phyloP scores from a whole-genome alignment of 176 grass and related monocot genomes.

The Cocos nucifera region DNA sequence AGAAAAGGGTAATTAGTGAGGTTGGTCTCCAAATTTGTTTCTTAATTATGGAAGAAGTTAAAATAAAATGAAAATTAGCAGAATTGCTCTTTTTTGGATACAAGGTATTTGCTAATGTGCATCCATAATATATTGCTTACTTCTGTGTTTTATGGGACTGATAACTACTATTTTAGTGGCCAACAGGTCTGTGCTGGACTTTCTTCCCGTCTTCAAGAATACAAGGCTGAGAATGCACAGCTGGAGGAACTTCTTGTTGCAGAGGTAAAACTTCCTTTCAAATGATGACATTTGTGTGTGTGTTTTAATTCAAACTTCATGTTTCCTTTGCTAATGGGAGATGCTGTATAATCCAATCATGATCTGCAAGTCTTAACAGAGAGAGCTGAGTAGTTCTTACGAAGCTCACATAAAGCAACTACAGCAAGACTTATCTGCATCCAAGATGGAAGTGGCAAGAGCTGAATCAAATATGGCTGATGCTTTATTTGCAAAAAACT shows the following conservation, averaged over 20 bases:
- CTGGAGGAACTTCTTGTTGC: slow-evolving; percentile 94
- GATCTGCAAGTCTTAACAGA: slow-evolving; percentile 44
- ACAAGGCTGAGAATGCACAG: slow-evolving; percentile 95
- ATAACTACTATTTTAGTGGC: slow-evolving; percentile 21
- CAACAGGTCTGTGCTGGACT: slow-evolving; percentile 88
- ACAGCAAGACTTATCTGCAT: slow-evolving; percentile 67
- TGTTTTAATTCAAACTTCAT: slow-evolving; percentile 10
- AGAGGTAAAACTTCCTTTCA: slow-evolving; percentile 41
- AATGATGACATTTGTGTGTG: slow-evolving; percentile 1
- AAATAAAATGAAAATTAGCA: too few relatives aligned
- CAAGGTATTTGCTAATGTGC: too few relatives aligned
- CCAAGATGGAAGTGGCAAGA: slow-evolving; percentile 66
- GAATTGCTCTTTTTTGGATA: too few relatives aligned
- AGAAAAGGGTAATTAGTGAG: too few relatives aligned
- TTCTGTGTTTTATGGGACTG: slow-evolving; percentile 16
- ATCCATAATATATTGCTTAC: too few relatives aligned
- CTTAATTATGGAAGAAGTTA: too few relatives aligned
- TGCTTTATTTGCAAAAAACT: slow-evolving; percentile 88
- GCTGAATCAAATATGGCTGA: slow-evolving; percentile 96
- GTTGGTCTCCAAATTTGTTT: too few relatives aligned
- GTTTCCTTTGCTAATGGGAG: slow-evolving; percentile 12
- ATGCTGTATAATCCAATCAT: slow-evolving; percentile 5
- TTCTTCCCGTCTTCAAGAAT: slow-evolving; percentile 95
- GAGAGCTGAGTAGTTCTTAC: slow-evolving; percentile 67
- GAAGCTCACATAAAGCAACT: slow-evolving; percentile 84